Conservation (phyloP, 306 rosid genomes). For the Casuarina glauca region DNA sequence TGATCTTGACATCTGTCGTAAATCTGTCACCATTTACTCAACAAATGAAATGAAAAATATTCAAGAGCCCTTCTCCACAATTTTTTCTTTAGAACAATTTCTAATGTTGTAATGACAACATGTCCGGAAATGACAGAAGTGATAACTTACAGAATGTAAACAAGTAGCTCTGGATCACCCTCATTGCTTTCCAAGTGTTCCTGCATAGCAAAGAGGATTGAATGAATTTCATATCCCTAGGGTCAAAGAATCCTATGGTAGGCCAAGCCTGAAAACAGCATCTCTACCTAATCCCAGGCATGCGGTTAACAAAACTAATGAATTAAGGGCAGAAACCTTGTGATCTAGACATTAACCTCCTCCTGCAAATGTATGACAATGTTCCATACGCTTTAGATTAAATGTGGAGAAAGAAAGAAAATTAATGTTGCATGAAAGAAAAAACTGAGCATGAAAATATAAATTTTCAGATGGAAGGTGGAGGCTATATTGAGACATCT, state of each 20-base stretch:
- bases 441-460: background rate
- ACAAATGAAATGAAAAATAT: constrained; percentile 15
- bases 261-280: background rate
- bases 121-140: too few species aligned
- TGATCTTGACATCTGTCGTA: constrained; percentile 95
- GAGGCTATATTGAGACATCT: background rate
- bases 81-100: background rate
- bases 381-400: background rate
- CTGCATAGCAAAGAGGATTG: constrained; percentile 40
- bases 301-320: background rate
- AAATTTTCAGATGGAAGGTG: background rate
- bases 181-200: constrained; percentile 92
- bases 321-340: background rate
- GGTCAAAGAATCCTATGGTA: background rate
- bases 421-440: background rate
- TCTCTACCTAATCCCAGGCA: background rate
- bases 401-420: background rate
- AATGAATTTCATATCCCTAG: constrained; percentile 5
- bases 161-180: constrained; percentile 96
- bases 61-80: background rate
- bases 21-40: constrained; percentile 47
- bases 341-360: background rate
- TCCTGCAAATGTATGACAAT: background rate
- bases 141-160: constrained; percentile 75
- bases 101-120: background rate